Conservation (phyloP, 2,329 filamentous ascomycete species). For the Talaromyces sp. region DNA sequence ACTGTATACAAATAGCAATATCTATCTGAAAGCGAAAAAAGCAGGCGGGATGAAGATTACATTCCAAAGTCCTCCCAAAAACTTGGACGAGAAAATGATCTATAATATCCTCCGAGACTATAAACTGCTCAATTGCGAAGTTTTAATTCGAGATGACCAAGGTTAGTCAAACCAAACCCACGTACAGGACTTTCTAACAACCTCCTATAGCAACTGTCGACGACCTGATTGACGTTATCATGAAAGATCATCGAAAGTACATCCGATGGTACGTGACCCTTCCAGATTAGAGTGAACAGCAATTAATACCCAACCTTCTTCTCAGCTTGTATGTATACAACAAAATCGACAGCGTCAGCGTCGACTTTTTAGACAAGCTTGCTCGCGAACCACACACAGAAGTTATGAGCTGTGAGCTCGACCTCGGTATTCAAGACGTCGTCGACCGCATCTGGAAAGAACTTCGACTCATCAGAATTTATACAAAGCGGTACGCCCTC, state of each 20-base stretch:
- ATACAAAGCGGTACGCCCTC: constrained; percentile 66
- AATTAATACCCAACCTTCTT: background rate
- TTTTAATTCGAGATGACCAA: constrained; percentile 89
- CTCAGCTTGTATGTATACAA: constrained; percentile 91
- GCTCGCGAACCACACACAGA: constrained; percentile 90
- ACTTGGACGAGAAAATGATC: constrained; percentile 94
- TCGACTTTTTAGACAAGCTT: constrained; percentile 88
- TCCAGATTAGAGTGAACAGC: background rate
- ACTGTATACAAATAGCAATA: constrained; percentile 60
- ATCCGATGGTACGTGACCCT: constrained; percentile 58
- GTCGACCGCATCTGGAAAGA: constrained; percentile 95
- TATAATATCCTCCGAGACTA: constrained; percentile 97
- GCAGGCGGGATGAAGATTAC: constrained; percentile 98
- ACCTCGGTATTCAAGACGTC: constrained; percentile 88
- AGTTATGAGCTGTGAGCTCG: constrained; percentile 96
- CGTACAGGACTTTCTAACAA: constrained; percentile 10
- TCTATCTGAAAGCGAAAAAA: constrained; percentile 94
- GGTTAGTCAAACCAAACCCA: constrained; percentile 32
- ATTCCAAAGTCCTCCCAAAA: constrained; percentile 82
- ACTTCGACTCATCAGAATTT: constrained; percentile 80
- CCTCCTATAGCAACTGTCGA: constrained; percentile 69
- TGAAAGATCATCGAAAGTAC: constrained; percentile 98
- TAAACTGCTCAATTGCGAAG: constrained; percentile 97
- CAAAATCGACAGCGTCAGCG: constrained; percentile 93
- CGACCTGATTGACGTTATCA: constrained; percentile 98